Percentiles rank a stretch among this genome's conserved stretches.
Evolutionary conservation across 2,329 filamentous ascomycete species (phyloP).

Genomic region (Orbilia javanica): DNA sequence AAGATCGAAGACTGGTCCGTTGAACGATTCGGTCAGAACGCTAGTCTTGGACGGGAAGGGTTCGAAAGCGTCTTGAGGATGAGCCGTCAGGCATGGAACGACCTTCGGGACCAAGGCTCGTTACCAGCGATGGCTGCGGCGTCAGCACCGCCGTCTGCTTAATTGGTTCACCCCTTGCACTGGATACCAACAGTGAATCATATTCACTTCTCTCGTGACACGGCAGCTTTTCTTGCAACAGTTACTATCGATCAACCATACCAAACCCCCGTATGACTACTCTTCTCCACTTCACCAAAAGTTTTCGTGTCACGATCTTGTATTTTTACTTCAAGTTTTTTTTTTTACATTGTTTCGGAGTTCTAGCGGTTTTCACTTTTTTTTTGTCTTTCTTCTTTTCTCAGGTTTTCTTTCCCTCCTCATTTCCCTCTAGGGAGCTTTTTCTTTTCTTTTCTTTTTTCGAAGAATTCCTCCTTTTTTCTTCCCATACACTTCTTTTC

Average conservation of each 20-base stretch:
- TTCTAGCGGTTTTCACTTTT: conserved; percentile 51
- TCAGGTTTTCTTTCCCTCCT: not conserved
- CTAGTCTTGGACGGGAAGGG: conserved; percentile 87
- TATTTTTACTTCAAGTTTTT: conserved; percentile 6
- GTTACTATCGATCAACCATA: not conserved
- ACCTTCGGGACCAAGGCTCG: conserved; percentile 46
- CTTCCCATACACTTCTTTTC: not conserved
- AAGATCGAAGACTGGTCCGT: conserved; percentile 94
- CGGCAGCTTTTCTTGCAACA: not conserved
- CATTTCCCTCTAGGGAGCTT: not conserved
- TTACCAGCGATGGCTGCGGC: conserved; percentile 26
- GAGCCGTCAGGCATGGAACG: conserved; percentile 63
- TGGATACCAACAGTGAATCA: not conserved
- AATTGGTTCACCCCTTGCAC: not conserved
- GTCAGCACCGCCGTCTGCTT: conserved; percentile 29
- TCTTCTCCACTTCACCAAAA: conserved; percentile 27
- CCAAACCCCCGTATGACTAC: not conserved
- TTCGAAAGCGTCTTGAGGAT: conserved; percentile 96
- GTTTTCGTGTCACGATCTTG: conserved; percentile 20
- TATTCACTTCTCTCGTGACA: conserved; percentile 12
- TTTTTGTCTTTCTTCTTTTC: conserved; percentile 10
- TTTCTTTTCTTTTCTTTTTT: conserved; percentile 3
- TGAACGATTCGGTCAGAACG: conserved; percentile 90
- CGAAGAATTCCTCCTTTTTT: not conserved
- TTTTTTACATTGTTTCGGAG: conserved; percentile 33